Percentiles rank a stretch among this genome's conserved stretches.
These are phyloP conservation scores for Amanita brunnescens DNA, from an alignment of 768 basidiomycete genomes.

Conservation along the genomic window DNA sequence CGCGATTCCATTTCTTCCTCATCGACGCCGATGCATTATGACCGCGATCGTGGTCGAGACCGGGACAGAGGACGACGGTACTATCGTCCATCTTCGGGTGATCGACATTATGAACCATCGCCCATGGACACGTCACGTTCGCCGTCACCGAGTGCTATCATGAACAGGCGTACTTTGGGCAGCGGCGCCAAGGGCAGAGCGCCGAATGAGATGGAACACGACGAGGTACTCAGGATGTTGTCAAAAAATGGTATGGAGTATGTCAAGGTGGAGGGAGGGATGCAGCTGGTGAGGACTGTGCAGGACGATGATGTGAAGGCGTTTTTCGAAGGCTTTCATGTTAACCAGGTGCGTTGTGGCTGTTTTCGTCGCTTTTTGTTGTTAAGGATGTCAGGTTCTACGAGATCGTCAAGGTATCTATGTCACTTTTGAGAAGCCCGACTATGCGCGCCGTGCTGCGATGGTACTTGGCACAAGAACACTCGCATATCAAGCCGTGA, in stretches of 20 bases:
- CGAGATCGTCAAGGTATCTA: constrained; percentile 70
- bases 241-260: constrained; percentile 59
- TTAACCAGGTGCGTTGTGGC: constrained; percentile 52
- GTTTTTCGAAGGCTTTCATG: constrained; percentile 64
- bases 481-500: constrained; percentile 52
- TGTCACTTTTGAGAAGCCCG: constrained; percentile 62
- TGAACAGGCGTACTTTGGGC: constrained; percentile 5
- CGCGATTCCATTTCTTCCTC: constrained; percentile 3
- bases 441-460: constrained; percentile 57
- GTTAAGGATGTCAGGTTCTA: constrained; percentile 41
- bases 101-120: constrained; percentile 5
- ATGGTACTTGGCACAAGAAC: constrained; percentile 51
- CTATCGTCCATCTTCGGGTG: constrained; percentile 3
- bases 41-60: constrained; percentile 3
- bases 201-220: constrained; percentile 28
- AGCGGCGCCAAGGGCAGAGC: constrained; percentile 17
- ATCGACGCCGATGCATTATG: constrained; percentile 2
- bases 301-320: constrained; percentile 58
- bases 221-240: constrained; percentile 40
- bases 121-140: constrained; percentile 18
- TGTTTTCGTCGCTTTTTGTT: constrained; percentile 8
- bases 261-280: constrained; percentile 47
- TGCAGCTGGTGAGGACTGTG: constrained; percentile 38
- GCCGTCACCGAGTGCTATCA: constrained; percentile 20
- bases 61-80: background rate